These are phyloP conservation scores for Elaeis guineensis DNA, from an alignment of 176 grass and related monocot genomes.

Conservation along the genomic window DNA sequence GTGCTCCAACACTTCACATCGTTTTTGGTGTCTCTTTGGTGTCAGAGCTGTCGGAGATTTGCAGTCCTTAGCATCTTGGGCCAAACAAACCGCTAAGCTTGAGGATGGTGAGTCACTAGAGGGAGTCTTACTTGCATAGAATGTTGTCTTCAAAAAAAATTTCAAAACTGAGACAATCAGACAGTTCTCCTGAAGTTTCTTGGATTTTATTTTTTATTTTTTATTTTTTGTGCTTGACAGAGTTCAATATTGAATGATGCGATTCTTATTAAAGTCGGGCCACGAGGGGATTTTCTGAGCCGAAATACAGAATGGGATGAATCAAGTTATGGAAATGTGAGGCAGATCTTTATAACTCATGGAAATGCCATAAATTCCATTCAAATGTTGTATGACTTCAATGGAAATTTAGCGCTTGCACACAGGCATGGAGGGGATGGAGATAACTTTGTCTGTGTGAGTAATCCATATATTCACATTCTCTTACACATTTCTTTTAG, in stretches of 20 bases:
- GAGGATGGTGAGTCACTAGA: too few relatives aligned
- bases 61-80: too few relatives aligned
- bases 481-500: neutral
- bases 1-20: too few relatives aligned
- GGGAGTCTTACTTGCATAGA: too few relatives aligned
- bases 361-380: neutral
- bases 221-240: neutral
- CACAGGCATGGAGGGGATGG: slow-evolving; percentile 3
- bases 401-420: neutral
- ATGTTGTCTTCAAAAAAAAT: too few relatives aligned
- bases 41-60: too few relatives aligned
- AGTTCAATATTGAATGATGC: neutral
- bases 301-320: neutral
- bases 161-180: too few relatives aligned
- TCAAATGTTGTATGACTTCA: slow-evolving; percentile 1
- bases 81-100: too few relatives aligned
- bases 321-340: neutral
- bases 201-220: too few relatives aligned
- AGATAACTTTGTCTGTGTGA: neutral
- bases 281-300: neutral
- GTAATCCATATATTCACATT: too few relatives aligned
- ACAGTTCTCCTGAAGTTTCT: too few relatives aligned
- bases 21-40: too few relatives aligned
- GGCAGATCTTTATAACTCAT: slow-evolving; percentile 5
- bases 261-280: neutral